phyloP scores from a whole-genome alignment of 306 rosid genomes.

The Prunus davidiana region DNA sequence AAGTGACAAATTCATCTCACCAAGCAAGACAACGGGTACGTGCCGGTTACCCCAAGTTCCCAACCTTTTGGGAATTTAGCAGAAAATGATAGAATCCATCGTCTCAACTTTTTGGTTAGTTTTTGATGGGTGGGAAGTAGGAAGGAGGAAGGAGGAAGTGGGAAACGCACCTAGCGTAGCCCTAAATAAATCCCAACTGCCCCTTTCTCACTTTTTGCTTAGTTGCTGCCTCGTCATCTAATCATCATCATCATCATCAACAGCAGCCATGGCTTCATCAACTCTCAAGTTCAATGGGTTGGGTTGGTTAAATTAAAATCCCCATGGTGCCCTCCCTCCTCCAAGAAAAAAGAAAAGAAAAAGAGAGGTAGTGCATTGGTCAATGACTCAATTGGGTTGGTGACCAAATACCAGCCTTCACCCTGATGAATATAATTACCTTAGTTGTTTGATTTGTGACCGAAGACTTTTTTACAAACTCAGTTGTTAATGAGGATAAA shows the following conservation, averaged over 20 bases:
- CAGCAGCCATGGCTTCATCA: not conserved
- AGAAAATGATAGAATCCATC: not conserved
- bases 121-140: not conserved
- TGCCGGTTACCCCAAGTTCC: constrained; percentile 18
- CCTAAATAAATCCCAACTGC: constrained; percentile 15
- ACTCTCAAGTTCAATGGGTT: not conserved
- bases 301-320: not conserved
- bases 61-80: not conserved
- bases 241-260: not conserved
- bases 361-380: not conserved
- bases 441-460: too few relatives aligned
- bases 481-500: too few relatives aligned
- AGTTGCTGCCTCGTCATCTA: not conserved
- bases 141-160: not conserved
- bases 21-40: constrained; percentile 23
- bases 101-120: not conserved
- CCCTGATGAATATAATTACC: not conserved
- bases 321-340: not conserved
- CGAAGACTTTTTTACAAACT: too few relatives aligned
- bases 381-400: constrained; percentile 16
- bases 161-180: not conserved
- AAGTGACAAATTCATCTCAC: constrained; percentile 12
- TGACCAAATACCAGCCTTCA: not conserved
- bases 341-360: not conserved
- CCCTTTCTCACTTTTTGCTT: not conserved